Percentiles rank a stretch among this genome's conserved stretches.
Evolutionary conservation across 2,329 filamentous ascomycete genomes (phyloP).

Genomic region (Coleophoma cylindrospora): DNA sequence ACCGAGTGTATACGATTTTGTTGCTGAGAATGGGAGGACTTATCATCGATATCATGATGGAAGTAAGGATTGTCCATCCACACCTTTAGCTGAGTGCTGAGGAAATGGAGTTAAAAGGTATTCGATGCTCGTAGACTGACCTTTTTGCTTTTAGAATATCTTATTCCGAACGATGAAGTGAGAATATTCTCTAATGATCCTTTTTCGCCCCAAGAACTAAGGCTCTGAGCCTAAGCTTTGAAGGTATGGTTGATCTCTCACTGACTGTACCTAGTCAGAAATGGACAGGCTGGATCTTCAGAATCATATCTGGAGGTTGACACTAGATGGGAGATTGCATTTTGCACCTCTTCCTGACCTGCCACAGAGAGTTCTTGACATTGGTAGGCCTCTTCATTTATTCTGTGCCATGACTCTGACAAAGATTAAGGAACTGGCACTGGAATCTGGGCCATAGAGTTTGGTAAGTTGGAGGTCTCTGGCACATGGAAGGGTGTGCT

Average conservation of each 20-base stretch:
- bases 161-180: neutral
- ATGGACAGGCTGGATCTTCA: slow-evolving; percentile 1
- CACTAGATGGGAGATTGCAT: neutral
- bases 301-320: neutral
- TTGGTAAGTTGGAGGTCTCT: neutral
- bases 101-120: too few species aligned
- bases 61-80: neutral
- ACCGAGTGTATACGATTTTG: neutral
- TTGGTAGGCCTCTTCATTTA: neutral
- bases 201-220: neutral
- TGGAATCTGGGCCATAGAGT: neutral
- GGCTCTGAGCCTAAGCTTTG: neutral
- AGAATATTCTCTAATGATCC: neutral
- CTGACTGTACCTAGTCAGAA: neutral
- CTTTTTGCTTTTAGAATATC: neutral
- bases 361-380: neutral
- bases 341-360: neutral
- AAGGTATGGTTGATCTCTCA: neutral
- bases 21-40: slow-evolving; percentile 7
- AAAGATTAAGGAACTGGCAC: neutral
- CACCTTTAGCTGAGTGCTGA: too few species aligned
- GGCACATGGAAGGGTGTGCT: neutral
- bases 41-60: slow-evolving; percentile 7
- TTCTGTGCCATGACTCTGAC: too few species aligned
- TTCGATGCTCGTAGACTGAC: too few species aligned